Conservation (phyloP, 2,329 filamentous ascomycete species). For the Penicillium sp. region DNA sequence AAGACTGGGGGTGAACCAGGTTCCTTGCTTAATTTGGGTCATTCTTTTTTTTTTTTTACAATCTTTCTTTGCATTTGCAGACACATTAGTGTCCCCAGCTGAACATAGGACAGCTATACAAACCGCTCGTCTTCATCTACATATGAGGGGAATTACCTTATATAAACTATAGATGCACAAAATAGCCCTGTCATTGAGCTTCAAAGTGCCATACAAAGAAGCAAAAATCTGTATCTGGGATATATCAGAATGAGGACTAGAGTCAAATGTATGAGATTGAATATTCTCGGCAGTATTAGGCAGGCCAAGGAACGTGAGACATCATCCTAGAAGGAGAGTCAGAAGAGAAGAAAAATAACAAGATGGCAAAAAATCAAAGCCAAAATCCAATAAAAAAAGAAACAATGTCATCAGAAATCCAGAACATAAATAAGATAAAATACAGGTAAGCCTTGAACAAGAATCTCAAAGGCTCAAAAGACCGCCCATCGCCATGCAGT, state of each 20-base stretch:
- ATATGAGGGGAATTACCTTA: no score
- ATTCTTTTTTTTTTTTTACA: neutral
- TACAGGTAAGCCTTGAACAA: neutral
- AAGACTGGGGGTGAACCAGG: neutral
- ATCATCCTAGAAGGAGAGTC: neutral
- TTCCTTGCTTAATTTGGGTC: no score
- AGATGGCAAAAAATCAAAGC: neutral
- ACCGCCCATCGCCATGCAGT: constrained; percentile 2
- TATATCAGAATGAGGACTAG: neutral
- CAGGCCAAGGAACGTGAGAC: neutral
- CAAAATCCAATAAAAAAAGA: neutral
- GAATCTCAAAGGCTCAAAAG: neutral
- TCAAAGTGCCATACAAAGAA: no score
- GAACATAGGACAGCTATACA: neutral
- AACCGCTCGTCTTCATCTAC: no score
- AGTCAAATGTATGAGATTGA: neutral
- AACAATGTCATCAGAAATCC: neutral
- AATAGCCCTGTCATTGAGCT: no score
- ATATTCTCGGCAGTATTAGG: neutral
- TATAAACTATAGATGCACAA: no score
- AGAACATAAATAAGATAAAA: neutral
- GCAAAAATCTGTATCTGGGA: no score
- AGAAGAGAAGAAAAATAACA: neutral
- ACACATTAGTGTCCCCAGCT: neutral
- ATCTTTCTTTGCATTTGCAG: neutral